These are phyloP conservation scores for Plantago coronopus DNA, from an alignment of 305 asterid species.

Conservation along the genomic window DNA sequence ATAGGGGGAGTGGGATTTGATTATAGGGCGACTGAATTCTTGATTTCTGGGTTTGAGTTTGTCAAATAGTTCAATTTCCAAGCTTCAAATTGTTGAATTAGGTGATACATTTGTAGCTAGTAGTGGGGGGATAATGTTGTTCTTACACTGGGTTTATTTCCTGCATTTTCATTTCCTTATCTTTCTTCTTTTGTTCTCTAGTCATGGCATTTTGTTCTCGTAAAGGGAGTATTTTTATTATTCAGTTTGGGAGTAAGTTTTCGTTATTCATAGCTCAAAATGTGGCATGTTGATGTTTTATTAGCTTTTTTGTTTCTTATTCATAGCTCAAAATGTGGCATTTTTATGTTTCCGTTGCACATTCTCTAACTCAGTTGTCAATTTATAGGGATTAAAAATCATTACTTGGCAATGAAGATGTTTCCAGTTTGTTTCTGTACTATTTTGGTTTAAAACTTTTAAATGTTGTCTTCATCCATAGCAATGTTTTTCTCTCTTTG, in stretches of 20 bases:
- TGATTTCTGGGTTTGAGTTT: not conserved
- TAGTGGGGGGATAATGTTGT: not conserved
- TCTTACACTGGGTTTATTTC: not conserved
- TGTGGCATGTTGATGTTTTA: not conserved
- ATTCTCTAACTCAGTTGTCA: not conserved
- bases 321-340: not conserved
- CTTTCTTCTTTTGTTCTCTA: not conserved
- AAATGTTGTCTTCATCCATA: not conserved
- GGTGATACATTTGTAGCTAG: not conserved
- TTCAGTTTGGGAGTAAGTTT: not conserved
- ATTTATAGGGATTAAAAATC: not conserved
- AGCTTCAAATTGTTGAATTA: not conserved
- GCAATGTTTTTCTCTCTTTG: constrained; percentile 11
- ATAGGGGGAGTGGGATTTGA: not conserved
- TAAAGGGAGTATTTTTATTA: no score
- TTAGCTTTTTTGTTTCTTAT: no score
- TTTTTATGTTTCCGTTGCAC: not conserved
- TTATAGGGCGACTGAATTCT: not conserved
- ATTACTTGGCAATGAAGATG: not conserved
- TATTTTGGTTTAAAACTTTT: not conserved
- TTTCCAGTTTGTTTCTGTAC: not conserved
- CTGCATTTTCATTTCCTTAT: constrained; percentile 1
- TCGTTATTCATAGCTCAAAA: not conserved
- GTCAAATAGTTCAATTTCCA: not conserved
- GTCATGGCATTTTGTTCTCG: not conserved